These are phyloP conservation scores for Beverwykella pulmonaria DNA, from an alignment of 495 filamentous ascomycete genomes.

Conservation along the genomic window DNA sequence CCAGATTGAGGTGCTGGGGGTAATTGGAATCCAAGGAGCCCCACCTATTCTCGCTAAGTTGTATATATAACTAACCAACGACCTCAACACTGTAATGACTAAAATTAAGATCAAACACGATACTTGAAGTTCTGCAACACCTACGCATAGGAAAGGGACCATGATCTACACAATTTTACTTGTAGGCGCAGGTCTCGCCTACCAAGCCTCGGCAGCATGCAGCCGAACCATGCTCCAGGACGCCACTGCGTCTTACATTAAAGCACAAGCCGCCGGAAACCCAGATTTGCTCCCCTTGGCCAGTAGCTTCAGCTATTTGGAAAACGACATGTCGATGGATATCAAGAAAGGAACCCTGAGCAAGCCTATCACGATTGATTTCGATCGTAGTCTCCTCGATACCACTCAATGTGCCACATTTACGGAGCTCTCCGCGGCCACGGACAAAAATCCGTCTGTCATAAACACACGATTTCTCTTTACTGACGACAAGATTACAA, in stretches of 20 bases:
- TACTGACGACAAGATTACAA: slow-evolving; percentile 20
- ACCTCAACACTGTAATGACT: neutral
- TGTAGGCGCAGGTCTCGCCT: slow-evolving; percentile 5
- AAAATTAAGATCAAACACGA: no score
- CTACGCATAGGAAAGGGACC: neutral
- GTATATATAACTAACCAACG: neutral
- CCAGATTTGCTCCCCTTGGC: slow-evolving; percentile 14
- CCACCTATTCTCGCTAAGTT: no score
- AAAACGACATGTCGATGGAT: slow-evolving; percentile 22
- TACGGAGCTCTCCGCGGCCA: slow-evolving; percentile 33
- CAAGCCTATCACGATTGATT: slow-evolving; percentile 27
- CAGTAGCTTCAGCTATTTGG: slow-evolving; percentile 14
- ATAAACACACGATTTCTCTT: slow-evolving; percentile 30
- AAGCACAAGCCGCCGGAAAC: slow-evolving; percentile 29
- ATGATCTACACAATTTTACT: slow-evolving; percentile 10
- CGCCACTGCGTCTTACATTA: slow-evolving; percentile 18
- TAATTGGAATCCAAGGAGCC: no score
- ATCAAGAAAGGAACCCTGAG: slow-evolving; percentile 18
- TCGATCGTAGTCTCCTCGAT: slow-evolving; percentile 29
- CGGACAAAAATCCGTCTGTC: slow-evolving; percentile 24
- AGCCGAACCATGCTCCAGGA: slow-evolving; percentile 23
- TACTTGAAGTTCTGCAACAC: no score
- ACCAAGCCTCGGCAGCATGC: slow-evolving; percentile 25
- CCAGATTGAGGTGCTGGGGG: no score
- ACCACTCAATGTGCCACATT: slow-evolving; percentile 26